Evolutionary conservation across 139 green algal species (phyloP), one percentile per base, ranked within the genome.

Genomic region (Chlamydomonas urium): DNA sequence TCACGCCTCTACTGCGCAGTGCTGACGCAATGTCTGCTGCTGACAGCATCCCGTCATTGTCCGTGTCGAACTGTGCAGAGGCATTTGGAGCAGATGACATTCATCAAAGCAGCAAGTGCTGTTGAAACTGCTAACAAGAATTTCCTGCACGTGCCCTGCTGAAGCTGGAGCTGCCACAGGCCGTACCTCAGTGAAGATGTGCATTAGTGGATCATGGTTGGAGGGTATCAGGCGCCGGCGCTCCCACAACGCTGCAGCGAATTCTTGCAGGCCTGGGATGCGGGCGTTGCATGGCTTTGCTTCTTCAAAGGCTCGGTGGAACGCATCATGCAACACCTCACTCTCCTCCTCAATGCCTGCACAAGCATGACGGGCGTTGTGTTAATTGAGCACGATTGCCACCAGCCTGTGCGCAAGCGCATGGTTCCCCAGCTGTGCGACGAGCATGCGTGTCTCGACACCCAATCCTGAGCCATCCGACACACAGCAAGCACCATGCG

Each of bases 1-100:
- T 26, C 6, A 63, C 19, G 6, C 53, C 53, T 26, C 53, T 63
- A 21, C 17, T 34, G 6, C 53, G 21, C 6, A 63, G 19, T 8
- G 53, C 53, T 21, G 21, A 6, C 19, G 53, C 53, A 34, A 63
- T 63, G 6, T 63, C 53, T 10, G 21, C 53, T 34, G 53, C 21
- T 14, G 10, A 32, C 24, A 63, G 53, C 6, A 63, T 63, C 10
- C 53, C 53, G 29, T 63, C 53, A 63, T 63, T 63, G 53, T 63
- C 53, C 29, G 6, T 14, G 19, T 63, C 53, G 29, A 63, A 63
- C 53, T 63, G 53, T 21, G 42, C 42, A 50, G 10, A 50, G 42
- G 14, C 14, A 8, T 63, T 63, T 32, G 19, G 17, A 63, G 21
- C 17, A 8, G 10, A 50, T 8, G 42, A 14, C 42, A 24, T 50